phyloP scores from a whole-genome alignment of 805 yeast species.

The Saturnispora diversa region DNA sequence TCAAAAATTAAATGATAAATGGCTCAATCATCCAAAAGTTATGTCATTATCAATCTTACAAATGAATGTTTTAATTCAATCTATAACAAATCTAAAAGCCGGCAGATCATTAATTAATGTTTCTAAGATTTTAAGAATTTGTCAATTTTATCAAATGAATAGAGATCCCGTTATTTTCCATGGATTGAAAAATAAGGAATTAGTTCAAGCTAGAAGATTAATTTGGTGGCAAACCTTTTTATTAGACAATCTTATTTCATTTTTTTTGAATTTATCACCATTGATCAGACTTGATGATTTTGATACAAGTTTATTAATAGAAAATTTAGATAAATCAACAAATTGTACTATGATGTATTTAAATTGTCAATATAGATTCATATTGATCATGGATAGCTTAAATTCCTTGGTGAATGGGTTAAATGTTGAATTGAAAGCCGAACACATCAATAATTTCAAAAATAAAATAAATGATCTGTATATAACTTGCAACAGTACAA shows the following conservation, averaged over 20 bases:
- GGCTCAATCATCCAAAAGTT: constrained; percentile 20
- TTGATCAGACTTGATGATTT: constrained; percentile 20
- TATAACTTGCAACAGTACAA: constrained; percentile 41
- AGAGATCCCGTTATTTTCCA: constrained; percentile 53
- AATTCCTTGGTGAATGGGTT: constrained; percentile 45
- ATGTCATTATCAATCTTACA: constrained; percentile 21
- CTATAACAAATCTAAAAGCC: constrained; percentile 21
- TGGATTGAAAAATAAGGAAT: constrained; percentile 39
- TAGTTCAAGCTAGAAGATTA: constrained; percentile 45
- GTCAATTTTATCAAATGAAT: constrained; percentile 35
- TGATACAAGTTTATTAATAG: constrained; percentile 23
- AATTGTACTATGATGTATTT: constrained; percentile 17
- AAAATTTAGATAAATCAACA: constrained; percentile 11
- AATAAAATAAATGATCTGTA: constrained; percentile 43
- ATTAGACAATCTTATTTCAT: constrained; percentile 39
- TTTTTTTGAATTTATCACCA: constrained; percentile 20
- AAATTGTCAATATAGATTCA: constrained; percentile 26
- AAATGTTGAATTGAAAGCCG: constrained; percentile 32
- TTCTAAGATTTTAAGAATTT: constrained; percentile 20
- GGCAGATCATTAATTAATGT: constrained; percentile 21
- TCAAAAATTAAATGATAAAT: constrained; percentile 15
- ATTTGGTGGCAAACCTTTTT: constrained; percentile 66
- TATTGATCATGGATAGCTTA: constrained; percentile 44
- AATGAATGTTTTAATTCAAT: constrained; percentile 21
- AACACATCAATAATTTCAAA: constrained; percentile 39